phyloP scores from a whole-genome alignment of 495 filamentous ascomycete species.

The Penicillium angulare region DNA sequence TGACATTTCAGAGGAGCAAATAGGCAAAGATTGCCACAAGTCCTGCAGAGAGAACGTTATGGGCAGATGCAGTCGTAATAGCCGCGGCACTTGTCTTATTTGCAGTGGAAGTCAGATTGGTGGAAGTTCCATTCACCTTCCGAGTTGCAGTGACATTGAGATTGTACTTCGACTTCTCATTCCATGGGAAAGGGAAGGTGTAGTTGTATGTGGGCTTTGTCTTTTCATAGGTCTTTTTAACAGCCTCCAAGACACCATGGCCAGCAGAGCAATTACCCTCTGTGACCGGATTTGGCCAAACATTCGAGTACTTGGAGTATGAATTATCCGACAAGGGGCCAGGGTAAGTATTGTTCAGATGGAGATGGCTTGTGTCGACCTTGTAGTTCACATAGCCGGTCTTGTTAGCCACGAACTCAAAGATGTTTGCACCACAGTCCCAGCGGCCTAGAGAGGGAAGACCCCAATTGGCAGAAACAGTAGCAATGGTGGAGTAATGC shows the following conservation, averaged over 20 bases:
- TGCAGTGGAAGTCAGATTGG: background rate
- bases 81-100: background rate
- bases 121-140: constrained; percentile 14
- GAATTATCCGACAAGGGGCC: constrained; percentile 38
- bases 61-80: constrained; percentile 1
- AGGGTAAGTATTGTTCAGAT: constrained; percentile 45
- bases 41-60: background rate
- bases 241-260: constrained; percentile 37
- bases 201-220: constrained; percentile 38
- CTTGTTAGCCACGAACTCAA: constrained; percentile 57
- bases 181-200: constrained; percentile 33
- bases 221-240: constrained; percentile 37
- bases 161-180: constrained; percentile 20
- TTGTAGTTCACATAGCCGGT: constrained; percentile 56
- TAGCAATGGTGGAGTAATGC: constrained; percentile 68
- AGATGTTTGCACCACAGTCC: constrained; percentile 71
- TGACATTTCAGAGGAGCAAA: no score
- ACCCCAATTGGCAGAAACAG: constrained; percentile 66
- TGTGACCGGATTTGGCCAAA: constrained; percentile 45
- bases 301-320: constrained; percentile 29
- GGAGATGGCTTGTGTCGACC: constrained; percentile 43
- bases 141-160: constrained; percentile 30
- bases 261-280: constrained; percentile 42
- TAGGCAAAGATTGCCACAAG: no score
- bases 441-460: constrained; percentile 67